phyloP scores from a whole-genome alignment of 169 alveolate genomes.

The Plasmodium knowlesi region DNA sequence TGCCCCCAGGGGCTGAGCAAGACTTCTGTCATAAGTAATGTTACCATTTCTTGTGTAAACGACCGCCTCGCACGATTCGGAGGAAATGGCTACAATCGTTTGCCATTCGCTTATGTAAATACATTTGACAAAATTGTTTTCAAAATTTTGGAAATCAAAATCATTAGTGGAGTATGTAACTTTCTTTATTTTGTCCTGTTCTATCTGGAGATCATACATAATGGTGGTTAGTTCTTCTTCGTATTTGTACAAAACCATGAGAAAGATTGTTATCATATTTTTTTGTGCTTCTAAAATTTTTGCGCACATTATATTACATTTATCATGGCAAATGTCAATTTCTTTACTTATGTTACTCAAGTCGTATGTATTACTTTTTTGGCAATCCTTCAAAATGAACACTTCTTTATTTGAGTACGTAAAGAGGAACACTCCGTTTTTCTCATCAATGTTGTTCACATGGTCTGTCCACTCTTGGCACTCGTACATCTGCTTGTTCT shows the following conservation, averaged over 20 bases:
- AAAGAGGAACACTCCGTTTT: conserved; percentile 48
- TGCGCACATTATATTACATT: conserved; percentile 58
- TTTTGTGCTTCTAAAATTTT: conserved; percentile 41
- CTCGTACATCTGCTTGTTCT: conserved; percentile 15
- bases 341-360: conserved; percentile 25
- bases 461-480: conserved; percentile 8
- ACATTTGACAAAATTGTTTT: conserved; percentile 12
- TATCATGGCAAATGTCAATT: conserved; percentile 18
- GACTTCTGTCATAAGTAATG: neutral
- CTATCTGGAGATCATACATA: conserved; percentile 62
- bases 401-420: conserved; percentile 31
- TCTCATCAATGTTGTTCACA: conserved; percentile 53
- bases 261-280: conserved; percentile 32
- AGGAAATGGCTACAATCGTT: conserved; percentile 27
- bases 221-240: conserved; percentile 36
- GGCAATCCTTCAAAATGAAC: conserved; percentile 38
- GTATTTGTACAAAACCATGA: conserved; percentile 55
- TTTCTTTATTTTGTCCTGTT: conserved; percentile 41
- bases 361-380: conserved; percentile 11
- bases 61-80: conserved; percentile 66
- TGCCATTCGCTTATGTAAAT: conserved; percentile 68
- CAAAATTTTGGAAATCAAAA: conserved; percentile 59
- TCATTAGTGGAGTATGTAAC: conserved; percentile 69
- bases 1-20: neutral
- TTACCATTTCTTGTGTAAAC: conserved; percentile 31